A percentile compares a stretch with the other conserved stretches of the same genome.
These are phyloP conservation scores for Cyberlindnera americana DNA, from an alignment of 805 yeast genomes.

Conservation along the genomic window DNA sequence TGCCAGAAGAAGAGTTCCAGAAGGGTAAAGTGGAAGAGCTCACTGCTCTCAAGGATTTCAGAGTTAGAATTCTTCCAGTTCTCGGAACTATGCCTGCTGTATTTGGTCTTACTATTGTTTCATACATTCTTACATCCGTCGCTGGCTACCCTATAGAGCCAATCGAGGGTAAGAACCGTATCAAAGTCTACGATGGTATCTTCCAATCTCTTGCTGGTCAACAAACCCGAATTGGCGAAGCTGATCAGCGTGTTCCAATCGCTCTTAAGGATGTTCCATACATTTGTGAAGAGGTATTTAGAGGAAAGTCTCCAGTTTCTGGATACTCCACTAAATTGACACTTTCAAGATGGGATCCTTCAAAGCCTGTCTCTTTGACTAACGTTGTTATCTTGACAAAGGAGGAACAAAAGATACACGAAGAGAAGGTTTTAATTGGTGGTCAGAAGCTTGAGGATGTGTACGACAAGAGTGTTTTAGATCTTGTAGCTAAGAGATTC, in stretches of 20 bases:
- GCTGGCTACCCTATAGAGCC: constrained; percentile 92
- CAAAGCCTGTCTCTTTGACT: constrained; percentile 58
- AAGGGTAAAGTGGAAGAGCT: constrained; percentile 85
- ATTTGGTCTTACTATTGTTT: constrained; percentile 88
- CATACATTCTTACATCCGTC: constrained; percentile 71
- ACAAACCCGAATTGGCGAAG: constrained; percentile 69
- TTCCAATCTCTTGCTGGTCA: constrained; percentile 85
- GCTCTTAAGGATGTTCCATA: constrained; percentile 73
- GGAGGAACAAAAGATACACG: constrained; percentile 82
- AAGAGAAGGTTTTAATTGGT: constrained; percentile 66
- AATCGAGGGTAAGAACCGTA: constrained; percentile 83
- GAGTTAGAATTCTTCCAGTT: constrained; percentile 94
- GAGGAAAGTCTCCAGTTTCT: constrained; percentile 88
- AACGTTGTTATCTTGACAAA: constrained; percentile 86
- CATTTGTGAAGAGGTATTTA: constrained; percentile 84
- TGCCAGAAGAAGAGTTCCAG: constrained; percentile 75
- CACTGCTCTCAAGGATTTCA: constrained; percentile 81
- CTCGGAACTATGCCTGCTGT: constrained; percentile 96
- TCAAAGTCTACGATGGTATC: constrained; percentile 79
- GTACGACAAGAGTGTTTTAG: constrained; percentile 56
- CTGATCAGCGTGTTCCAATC: constrained; percentile 73
- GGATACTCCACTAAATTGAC: constrained; percentile 78
- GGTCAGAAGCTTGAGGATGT: constrained; percentile 61
- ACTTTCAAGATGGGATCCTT: constrained; percentile 81
- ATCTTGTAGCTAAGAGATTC: constrained; percentile 58